A percentile compares a stretch with the other conserved stretches of the same genome.
Evolutionary conservation across 768 basidiomycete genomes (phyloP).

Genomic region (Hirschioporus abietinus): DNA sequence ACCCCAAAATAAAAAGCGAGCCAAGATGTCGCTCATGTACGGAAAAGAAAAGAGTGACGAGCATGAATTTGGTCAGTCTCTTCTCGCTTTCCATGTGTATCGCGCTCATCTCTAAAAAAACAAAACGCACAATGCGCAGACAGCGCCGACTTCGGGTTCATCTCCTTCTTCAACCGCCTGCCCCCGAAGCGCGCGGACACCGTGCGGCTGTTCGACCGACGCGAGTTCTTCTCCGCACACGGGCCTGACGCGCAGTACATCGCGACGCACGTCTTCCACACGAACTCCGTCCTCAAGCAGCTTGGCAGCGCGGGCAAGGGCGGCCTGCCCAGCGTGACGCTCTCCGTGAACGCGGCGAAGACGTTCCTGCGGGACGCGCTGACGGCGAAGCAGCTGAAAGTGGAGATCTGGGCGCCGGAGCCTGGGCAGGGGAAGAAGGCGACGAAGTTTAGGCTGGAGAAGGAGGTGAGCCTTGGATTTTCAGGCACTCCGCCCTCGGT

Average conservation of each 20-base stretch:
- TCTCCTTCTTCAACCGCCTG: slow-evolving; percentile 59
- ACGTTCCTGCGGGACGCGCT: slow-evolving; percentile 82
- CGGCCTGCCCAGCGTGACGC: slow-evolving; percentile 70
- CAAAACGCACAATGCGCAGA: slow-evolving; percentile 28
- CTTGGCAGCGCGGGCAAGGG: slow-evolving; percentile 64
- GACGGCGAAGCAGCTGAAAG: slow-evolving; percentile 81
- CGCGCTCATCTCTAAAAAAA: background rate
- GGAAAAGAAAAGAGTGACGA: slow-evolving; percentile 56
- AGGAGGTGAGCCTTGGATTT: slow-evolving; percentile 52
- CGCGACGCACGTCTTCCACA: slow-evolving; percentile 77
- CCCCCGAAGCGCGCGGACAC: slow-evolving; percentile 68
- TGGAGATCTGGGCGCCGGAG: slow-evolving; percentile 87
- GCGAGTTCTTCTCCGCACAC: slow-evolving; percentile 82
- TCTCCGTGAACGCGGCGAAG: slow-evolving; percentile 75
- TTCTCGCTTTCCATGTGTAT: background rate
- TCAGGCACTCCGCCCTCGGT: too few relatives aligned
- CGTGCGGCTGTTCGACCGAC: slow-evolving; percentile 81
- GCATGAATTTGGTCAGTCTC: slow-evolving; percentile 21
- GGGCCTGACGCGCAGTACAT: slow-evolving; percentile 86
- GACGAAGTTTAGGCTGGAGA: slow-evolving; percentile 70
- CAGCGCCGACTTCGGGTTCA: slow-evolving; percentile 72
- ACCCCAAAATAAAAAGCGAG: background rate
- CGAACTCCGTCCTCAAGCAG: slow-evolving; percentile 89
- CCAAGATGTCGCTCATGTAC: slow-evolving; percentile 54
- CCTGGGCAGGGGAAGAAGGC: slow-evolving; percentile 70